Evolutionary conservation across 139 green algal species (phyloP), one percentile per base, ranked within the genome.

Genomic region (Picochlorum sp.): DNA sequence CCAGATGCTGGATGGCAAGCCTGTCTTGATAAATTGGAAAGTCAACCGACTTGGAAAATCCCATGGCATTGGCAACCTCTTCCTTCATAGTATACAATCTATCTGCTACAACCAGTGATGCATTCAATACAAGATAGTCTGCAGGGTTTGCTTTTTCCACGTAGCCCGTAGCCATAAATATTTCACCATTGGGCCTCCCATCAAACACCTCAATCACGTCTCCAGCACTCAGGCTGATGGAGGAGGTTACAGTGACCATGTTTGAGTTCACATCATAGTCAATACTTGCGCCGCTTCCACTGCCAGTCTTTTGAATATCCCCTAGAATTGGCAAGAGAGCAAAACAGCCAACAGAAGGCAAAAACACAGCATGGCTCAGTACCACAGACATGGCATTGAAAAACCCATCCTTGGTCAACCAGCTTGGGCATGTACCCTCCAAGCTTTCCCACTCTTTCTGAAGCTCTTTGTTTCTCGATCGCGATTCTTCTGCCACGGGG

Each of bases 1-100:
- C 69, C 30, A 97, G 77, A 61, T 97, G 81, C 80, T 98, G 91
- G 28, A 77, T 83, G 13, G 92, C 86, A 57, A 98, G 89, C 34
- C 82, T 69, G 73, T 98, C 90, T 14, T 74, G 61, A 30, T 77
- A 92, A 11, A 98, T 82, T 0, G 92, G 92, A 73, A 98, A 98
- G n/a, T 68, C 56, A 72, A 91, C 34, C 47, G 65, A 24, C 14
- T 30, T 21, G 7, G 37, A 52, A 23, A 91, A 80, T 4, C 86
- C 89, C 70, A 84, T 32, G 1, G 69, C 67, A 51, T 84, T 72
- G 56, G 95, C 21, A 8, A 96, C 66, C 56, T 89, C 58, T 61
- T 85, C 56, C 74, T 95, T 92, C 5, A 73, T 57, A 20, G 37
- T 50, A 49, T 84, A 89, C 49, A 87, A 50, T 7, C 61, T 30